Evolutionary conservation across 176 grass and related monocot species (phyloP).

Genomic region (barley (Hordeum vulgare)): MorexV3_pseudomolecules_assembly NC_058518.1:424365809-424366308

Average conservation of each 20-base stretch:
- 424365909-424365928: neutral
- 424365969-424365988: neutral
- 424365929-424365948: neutral
- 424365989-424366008: neutral
- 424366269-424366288: neutral
- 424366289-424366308: slow-evolving; percentile 30
- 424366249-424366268: neutral
- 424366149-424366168: neutral
- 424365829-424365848: neutral
- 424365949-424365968: neutral
- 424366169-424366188: neutral
- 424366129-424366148: neutral
- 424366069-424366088: neutral
- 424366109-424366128: neutral
- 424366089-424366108: neutral
- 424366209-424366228: neutral
- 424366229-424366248: neutral
- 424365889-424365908: neutral
- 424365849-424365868: neutral
- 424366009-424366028: neutral
- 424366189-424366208: neutral
- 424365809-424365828: neutral
- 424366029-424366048: neutral
- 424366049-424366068: neutral
- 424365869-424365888: neutral